phyloP scores from a whole-genome alignment of 805 yeast genomes.

The Starmerella sp. region DNA sequence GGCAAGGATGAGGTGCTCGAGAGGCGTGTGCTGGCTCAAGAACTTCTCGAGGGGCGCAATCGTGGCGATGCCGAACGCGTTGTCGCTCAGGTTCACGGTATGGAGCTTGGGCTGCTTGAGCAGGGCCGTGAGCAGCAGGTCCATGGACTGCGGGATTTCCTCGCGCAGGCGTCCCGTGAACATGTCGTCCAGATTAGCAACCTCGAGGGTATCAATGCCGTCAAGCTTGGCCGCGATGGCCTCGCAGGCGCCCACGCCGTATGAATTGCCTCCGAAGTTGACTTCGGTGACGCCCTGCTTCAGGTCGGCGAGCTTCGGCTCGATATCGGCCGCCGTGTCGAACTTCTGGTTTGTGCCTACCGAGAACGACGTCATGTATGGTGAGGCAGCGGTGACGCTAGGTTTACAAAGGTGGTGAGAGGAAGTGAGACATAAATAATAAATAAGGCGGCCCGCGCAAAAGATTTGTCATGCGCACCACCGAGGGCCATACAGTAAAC shows the following conservation, averaged over 20 bases:
- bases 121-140: conserved; percentile 59
- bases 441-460: background rate
- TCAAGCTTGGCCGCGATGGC: conserved; percentile 49
- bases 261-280: conserved; percentile 86
- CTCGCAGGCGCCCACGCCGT: conserved; percentile 80
- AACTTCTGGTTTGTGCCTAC: conserved; percentile 38
- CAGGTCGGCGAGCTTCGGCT: conserved; percentile 55
- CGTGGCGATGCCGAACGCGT: conserved; percentile 93
- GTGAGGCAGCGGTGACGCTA: background rate
- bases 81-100: conserved; percentile 77
- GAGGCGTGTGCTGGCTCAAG: conserved; percentile 59
- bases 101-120: conserved; percentile 55
- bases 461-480: background rate
- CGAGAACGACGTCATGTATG: conserved; percentile 14
- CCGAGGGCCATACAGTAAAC: background rate
- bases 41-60: conserved; percentile 79
- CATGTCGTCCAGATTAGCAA: conserved; percentile 78
- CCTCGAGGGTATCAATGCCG: conserved; percentile 35
- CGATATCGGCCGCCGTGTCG: conserved; percentile 59
- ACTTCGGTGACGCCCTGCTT: conserved; percentile 39
- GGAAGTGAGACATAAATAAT: background rate
- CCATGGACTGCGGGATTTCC: conserved; percentile 81
- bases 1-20: conserved; percentile 77
- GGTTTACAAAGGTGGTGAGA: background rate
- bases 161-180: conserved; percentile 91